phyloP scores from a whole-genome alignment of 169 alveolate genomes.

The Eimeria acervulina region DNA sequence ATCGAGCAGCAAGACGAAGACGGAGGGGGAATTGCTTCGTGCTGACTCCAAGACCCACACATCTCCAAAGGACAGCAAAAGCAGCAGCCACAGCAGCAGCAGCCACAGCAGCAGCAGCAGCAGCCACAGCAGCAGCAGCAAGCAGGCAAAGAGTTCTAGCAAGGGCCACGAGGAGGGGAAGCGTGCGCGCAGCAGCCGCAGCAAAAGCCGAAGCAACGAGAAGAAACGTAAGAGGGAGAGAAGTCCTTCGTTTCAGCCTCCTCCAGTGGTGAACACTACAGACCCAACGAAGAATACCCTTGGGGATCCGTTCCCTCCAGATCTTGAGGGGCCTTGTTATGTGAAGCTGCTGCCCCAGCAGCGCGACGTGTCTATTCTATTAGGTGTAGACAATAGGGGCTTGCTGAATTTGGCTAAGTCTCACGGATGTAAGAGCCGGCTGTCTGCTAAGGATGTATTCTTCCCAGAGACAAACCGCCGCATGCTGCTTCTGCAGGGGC shows the following conservation, averaged over 20 bases:
- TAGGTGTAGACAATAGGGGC: constrained; percentile 80
- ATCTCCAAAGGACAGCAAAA: background rate
- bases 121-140: constrained; percentile 1
- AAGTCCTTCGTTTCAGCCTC: constrained; percentile 44
- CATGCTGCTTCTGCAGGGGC: constrained; percentile 75
- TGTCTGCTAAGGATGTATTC: constrained; percentile 53
- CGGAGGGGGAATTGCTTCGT: background rate
- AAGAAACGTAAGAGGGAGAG: constrained; percentile 50
- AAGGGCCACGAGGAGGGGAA: background rate
- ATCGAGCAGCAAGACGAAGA: constrained; percentile 9
- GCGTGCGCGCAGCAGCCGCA: constrained; percentile 22
- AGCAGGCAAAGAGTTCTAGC: background rate
- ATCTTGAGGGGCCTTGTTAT: constrained; percentile 77
- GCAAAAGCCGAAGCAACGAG: constrained; percentile 34
- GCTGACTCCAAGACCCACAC: background rate
- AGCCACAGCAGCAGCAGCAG: background rate
- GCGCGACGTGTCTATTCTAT: constrained; percentile 68
- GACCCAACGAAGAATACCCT: constrained; percentile 71
- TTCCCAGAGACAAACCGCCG: constrained; percentile 78
- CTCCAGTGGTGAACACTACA: constrained; percentile 45
- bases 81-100: constrained; percentile 42
- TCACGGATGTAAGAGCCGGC: constrained; percentile 70
- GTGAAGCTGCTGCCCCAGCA: constrained; percentile 75
- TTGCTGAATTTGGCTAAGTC: constrained; percentile 56
- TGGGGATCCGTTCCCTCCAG: constrained; percentile 76